phyloP scores from a whole-genome alignment of 495 filamentous ascomycete species.

The Penicillium coprophilum region DNA sequence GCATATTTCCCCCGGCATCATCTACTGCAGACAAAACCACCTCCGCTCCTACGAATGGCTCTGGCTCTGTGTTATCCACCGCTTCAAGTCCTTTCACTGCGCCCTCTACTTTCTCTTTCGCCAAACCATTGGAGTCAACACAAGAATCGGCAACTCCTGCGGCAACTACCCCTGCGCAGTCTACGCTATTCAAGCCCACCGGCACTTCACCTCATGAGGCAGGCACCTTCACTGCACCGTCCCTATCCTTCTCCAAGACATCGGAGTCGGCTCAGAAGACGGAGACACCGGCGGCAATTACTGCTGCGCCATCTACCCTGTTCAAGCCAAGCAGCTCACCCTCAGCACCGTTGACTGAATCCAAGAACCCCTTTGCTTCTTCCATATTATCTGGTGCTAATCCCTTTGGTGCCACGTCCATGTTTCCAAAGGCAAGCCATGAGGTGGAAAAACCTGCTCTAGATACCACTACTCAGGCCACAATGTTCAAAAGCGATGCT shows the following conservation, averaged over 20 bases:
- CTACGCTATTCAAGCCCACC: conserved; percentile 1
- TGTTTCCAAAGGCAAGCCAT: background rate
- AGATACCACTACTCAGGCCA: background rate
- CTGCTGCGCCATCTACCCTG: conserved; percentile 2
- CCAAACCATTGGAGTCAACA: conserved; percentile 12
- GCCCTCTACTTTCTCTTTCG: conserved; percentile 20
- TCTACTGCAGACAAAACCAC: background rate
- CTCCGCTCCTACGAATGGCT: background rate
- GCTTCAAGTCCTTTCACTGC: background rate
- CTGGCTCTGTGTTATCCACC: background rate
- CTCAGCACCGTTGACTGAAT: background rate
- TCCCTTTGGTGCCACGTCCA: background rate
- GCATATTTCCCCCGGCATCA: background rate
- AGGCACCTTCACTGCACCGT: conserved; percentile 1
- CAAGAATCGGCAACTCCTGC: conserved; percentile 6
- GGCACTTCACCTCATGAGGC: background rate
- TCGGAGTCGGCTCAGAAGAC: conserved; percentile 7
- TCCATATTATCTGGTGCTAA: background rate
- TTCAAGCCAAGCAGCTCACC: background rate
- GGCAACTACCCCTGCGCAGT: background rate
- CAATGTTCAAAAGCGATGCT: background rate
- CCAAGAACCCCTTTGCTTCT: background rate
- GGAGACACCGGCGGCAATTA: background rate
- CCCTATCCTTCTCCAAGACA: conserved; percentile 19
- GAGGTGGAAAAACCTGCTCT: background rate